Base-by-base conservation (phyloP, 306 rosid species). In the Sicyos baderoa region DNA sequence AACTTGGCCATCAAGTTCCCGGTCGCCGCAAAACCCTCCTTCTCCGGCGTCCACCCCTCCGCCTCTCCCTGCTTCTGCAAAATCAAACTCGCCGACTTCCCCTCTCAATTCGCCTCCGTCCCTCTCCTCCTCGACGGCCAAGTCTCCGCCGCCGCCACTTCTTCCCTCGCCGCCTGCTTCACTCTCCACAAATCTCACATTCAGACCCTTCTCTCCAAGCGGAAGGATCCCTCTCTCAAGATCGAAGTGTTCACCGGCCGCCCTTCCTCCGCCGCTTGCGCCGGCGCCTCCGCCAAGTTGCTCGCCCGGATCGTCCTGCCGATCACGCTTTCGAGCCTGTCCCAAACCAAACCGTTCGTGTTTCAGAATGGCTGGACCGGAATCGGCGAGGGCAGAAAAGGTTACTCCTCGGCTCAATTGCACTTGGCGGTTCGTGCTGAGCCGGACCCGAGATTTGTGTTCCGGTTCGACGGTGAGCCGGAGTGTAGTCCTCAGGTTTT, bases 401-500 rank as follows among this genome's bases (percentile, higher is more conserved):
- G 70, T 0, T 71, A 79, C 12, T 65, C 75, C 3, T 49, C 74
- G 51, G 70, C 83, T 68, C 86, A 88, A 70, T 51, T 90, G 72
- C 83, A 79, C 58, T 66, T 88, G 14, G 80, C 70, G 52, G 83
- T 82, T 22, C 82, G 82, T 0, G 81, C 93, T 0, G 97, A 91
- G 47, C 93, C 92, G 14, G 88, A 91, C 71, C 97, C 93, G 14
- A 75, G 97, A 37, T 91, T 91, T 18, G 83, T 88, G 9, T 91
- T 91, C 61, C 80, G 82, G 74, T 91, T 91, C 72, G 95, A 85
- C 3, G 88, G 95, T 2, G 91, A 84, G 54, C 97, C 97, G 10
- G 97, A 91, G 75, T 88, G 95, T 15, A 91, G 97, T 52, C 97
- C 95, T 0, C 95, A 91, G 75, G 91, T 91, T 7, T 91, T 84